Percentiles rank a stretch among this genome's conserved stretches.
These are phyloP conservation scores for Phoma sp. DNA, from an alignment of 2,329 filamentous ascomycete species.

Conservation along the genomic window DNA sequence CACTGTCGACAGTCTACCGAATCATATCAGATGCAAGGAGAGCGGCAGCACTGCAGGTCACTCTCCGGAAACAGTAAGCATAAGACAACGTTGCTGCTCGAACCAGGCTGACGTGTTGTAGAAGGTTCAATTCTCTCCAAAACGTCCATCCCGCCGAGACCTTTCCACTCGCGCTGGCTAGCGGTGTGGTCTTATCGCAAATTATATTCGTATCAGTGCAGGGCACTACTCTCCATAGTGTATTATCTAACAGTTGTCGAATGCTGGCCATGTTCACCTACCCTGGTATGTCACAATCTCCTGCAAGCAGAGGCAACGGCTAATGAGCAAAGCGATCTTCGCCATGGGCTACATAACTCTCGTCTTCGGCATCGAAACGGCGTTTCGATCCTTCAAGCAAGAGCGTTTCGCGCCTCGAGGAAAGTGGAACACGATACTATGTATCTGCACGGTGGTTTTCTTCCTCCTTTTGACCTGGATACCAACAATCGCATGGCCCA, in stretches of 20 bases:
- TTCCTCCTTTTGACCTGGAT: slow-evolving; percentile 64
- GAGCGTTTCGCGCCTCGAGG: slow-evolving; percentile 65
- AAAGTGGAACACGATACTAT: slow-evolving; percentile 66
- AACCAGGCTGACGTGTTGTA: slow-evolving; percentile 26
- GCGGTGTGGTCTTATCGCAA: slow-evolving; percentile 47
- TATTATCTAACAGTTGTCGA: slow-evolving; percentile 46
- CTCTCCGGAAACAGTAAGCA: slow-evolving; percentile 43
- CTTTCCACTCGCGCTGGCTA: slow-evolving; percentile 50
- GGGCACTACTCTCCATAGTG: slow-evolving; percentile 45
- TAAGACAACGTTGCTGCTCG: not conserved
- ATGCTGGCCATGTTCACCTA: slow-evolving; percentile 47
- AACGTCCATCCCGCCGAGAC: slow-evolving; percentile 50
- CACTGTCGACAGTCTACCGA: slow-evolving; percentile 43
- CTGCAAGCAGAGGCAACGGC: slow-evolving; percentile 2
- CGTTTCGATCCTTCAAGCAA: slow-evolving; percentile 61
- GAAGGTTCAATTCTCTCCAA: slow-evolving; percentile 44
- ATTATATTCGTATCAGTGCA: slow-evolving; percentile 49
- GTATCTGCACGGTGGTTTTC: slow-evolving; percentile 59
- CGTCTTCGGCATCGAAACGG: slow-evolving; percentile 68
- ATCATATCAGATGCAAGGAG: slow-evolving; percentile 49
- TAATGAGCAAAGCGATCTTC: slow-evolving; percentile 63
- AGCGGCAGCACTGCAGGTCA: slow-evolving; percentile 40
- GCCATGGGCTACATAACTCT: slow-evolving; percentile 70
- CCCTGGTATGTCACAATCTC: slow-evolving; percentile 41
- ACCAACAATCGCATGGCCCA: slow-evolving; percentile 62